A percentile compares a stretch with the other conserved stretches of the same genome.
These are phyloP conservation scores for Vigna angularis DNA, from an alignment of 306 rosid genomes.

Conservation along the genomic window DNA sequence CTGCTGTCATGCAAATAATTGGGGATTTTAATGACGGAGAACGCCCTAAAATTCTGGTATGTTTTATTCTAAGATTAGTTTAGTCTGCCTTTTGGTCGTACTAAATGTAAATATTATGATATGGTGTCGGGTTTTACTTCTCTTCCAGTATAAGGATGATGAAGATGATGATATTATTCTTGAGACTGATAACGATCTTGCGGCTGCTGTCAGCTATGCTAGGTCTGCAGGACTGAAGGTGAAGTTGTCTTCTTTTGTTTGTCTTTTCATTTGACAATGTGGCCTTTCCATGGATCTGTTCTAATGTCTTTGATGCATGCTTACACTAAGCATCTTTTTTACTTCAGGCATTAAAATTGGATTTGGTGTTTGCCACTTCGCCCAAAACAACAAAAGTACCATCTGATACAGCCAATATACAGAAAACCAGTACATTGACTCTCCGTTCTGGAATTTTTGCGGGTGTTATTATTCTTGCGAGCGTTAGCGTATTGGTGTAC, in stretches of 20 bases:
- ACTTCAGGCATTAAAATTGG: conserved; percentile 84
- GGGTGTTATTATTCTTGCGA: conserved; percentile 65
- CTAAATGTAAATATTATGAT: conserved; percentile 19
- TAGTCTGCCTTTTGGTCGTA: conserved; percentile 29
- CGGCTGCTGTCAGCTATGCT: conserved; percentile 79
- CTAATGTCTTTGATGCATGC: conserved; percentile 1
- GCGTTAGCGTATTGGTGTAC: conserved; percentile 68
- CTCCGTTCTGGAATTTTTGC: conserved; percentile 61
- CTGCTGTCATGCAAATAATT: conserved; percentile 70
- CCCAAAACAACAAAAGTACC: conserved; percentile 23
- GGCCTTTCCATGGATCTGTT: conserved; percentile 18
- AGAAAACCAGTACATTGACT: conserved; percentile 46
- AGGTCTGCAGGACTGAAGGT: conserved; percentile 84
- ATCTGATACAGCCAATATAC: conserved; percentile 34
- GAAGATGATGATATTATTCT: conserved; percentile 90
- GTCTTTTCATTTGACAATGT: conserved; percentile 16
- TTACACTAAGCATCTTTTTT: conserved; percentile 28
- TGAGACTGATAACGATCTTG: conserved; percentile 73
- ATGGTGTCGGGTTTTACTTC: conserved; percentile 6
- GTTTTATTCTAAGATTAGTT: conserved; percentile 37
- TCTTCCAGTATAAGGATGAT: conserved; percentile 81
- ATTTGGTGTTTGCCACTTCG: conserved; percentile 68
- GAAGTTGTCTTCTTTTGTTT: conserved; percentile 32
- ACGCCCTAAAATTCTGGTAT: conserved; percentile 72
- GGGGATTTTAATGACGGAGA: conserved; percentile 58